Conservation (phyloP, 202 grass and related monocot species). For the Setaria italica region DNA sequence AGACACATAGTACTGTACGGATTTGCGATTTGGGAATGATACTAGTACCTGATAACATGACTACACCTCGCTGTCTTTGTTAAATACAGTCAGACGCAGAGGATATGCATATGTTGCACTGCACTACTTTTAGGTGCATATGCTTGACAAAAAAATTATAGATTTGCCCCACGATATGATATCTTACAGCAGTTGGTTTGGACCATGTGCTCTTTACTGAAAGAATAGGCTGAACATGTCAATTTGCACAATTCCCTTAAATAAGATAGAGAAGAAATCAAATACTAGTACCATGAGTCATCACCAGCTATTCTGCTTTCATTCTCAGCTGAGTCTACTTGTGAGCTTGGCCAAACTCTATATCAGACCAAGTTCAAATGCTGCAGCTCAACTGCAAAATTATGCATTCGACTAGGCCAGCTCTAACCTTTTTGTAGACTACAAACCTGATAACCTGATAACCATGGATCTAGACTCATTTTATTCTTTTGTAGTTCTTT, state of each 20-base stretch:
- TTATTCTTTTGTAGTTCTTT: slow-evolving; percentile 14
- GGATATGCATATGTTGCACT: slow-evolving; percentile 38
- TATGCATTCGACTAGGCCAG: slow-evolving; percentile 26
- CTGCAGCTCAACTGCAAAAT: background rate
- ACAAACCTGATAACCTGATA: slow-evolving; percentile 24
- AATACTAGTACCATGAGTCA: background rate
- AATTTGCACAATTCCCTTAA: background rate
- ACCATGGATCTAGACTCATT: slow-evolving; percentile 8
- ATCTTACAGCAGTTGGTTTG: slow-evolving; percentile 10
- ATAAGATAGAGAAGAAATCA: slow-evolving; percentile 10
- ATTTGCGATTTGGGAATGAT: slow-evolving; percentile 15
- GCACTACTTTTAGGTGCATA: slow-evolving; percentile 40
- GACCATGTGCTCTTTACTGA: slow-evolving; percentile 6
- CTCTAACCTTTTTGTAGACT: slow-evolving; percentile 3
- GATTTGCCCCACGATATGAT: background rate
- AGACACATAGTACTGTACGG: background rate
- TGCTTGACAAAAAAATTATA: slow-evolving; percentile 17
- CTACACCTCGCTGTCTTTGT: slow-evolving; percentile 4
- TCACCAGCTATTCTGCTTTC: background rate
- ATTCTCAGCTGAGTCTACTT: slow-evolving; percentile 18
- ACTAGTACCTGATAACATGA: background rate
- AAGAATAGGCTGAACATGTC: slow-evolving; percentile 14
- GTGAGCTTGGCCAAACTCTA: background rate
- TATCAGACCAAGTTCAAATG: background rate
- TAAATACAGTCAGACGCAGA: slow-evolving; percentile 14